Evolutionary conservation across 2,329 filamentous ascomycete species (phyloP).

Genomic region (Beauveria asiatica): DNA sequence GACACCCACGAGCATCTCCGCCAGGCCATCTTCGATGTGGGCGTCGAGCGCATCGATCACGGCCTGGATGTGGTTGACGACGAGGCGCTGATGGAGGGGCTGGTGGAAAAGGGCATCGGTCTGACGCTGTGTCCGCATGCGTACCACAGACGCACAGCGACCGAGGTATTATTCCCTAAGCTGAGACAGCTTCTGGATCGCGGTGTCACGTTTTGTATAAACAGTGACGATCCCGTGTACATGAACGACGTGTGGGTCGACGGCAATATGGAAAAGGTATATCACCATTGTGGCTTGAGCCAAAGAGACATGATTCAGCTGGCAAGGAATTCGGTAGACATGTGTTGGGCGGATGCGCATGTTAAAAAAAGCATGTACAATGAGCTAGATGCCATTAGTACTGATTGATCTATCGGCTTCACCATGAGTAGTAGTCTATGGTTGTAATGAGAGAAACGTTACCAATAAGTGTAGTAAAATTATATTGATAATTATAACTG

Average conservation of each 20-base stretch:
- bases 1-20: conserved; percentile 44
- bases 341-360: conserved; percentile 34
- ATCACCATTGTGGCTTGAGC: conserved; percentile 30
- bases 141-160: conserved; percentile 15
- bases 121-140: conserved; percentile 57
- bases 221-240: conserved; percentile 64
- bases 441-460: no score
- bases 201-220: conserved; percentile 59
- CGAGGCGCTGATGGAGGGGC: conserved; percentile 42
- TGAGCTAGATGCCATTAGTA: conserved; percentile 17
- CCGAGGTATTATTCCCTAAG: conserved; percentile 40
- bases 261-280: conserved; percentile 36
- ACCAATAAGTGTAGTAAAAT: no score
- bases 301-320: conserved; percentile 34
- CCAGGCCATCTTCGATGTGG: conserved; percentile 51
- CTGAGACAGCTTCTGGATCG: conserved; percentile 46
- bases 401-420: no score
- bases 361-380: conserved; percentile 24
- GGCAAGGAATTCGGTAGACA: conserved; percentile 33
- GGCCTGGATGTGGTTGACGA: conserved; percentile 58
- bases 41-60: conserved; percentile 62
- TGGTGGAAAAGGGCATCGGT: conserved; percentile 47
- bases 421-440: no score
- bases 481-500: no score
- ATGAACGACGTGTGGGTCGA: conserved; percentile 53